Evolutionary conservation across 768 basidiomycete species (phyloP), one percentile per base, ranked within the genome.

Genomic region (Phylloporus scabripes): DNA sequence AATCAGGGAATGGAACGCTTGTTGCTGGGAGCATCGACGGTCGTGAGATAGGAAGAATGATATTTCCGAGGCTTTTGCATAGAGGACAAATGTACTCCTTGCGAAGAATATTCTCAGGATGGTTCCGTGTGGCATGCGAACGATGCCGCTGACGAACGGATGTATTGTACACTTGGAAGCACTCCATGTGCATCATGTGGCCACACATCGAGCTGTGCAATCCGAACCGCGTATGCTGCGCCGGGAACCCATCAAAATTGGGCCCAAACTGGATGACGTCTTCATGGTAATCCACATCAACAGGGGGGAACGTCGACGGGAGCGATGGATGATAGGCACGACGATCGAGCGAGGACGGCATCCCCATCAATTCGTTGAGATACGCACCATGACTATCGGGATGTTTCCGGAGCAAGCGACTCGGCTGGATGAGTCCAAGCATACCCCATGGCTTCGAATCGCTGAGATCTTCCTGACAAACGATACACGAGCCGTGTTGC

Each of bases 51-150:
- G 96, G 96, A 1, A 99, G 75, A 36, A 99, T 85, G 26, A 92
- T 82, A 65, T 99, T 99, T 3, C 95, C 93, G 6, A 97, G 74
- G 58, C 90, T 92, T 70, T 98, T 98, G 74, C 96, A 99, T 4
- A 99, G 72, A 1, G 96, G 96, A 58, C 96, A 99, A 41, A 97
- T 88, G 70, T 85, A 98, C 60, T 99, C 96, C 57, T 87, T 87
- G 34, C 96, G 79, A 14, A 87, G 82, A n/a, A 93, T 91, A 59
- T 83, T 87, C 64, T 98, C 95, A 0, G 96, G 94, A 61, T 96
- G 95, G 55, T 93, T 92, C 33, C 96, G 74, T 6, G 92, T 92
- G 5, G 88, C 82, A 58, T 98, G 95, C 0, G 85, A 76, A 7
- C 87, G 79, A 62, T 95, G 92, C 11, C 94, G 85, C 53, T 87